Percentiles rank a stretch among this genome's conserved stretches.
Conservation (phyloP, 495 filamentous ascomycete genomes). For the Letharia lupina region DNA sequence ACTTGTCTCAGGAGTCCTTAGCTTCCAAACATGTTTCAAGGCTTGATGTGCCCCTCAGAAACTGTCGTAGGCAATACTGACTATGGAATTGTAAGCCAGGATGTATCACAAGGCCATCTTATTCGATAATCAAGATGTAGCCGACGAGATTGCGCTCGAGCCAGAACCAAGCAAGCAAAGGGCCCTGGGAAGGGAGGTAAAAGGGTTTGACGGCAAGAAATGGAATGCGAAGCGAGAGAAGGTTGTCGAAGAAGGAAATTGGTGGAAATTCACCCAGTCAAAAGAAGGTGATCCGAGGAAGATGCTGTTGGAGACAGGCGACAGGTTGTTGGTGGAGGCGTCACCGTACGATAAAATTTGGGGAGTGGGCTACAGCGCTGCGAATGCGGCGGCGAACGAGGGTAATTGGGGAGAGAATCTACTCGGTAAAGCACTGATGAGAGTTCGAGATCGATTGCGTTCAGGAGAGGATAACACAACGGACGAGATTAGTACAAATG, state of each 20-base stretch:
- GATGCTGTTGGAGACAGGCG: constrained; percentile 48
- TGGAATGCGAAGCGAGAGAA: constrained; percentile 46
- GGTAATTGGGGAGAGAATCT: constrained; percentile 58
- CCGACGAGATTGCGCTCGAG: constrained; percentile 37
- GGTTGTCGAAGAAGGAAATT: constrained; percentile 54
- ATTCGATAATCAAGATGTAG: constrained; percentile 38
- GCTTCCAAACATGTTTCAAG: background rate
- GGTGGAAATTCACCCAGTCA: constrained; percentile 47
- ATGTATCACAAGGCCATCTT: constrained; percentile 55
- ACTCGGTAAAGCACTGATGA: constrained; percentile 51
- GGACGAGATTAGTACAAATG: background rate
- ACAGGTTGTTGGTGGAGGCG: constrained; percentile 53
- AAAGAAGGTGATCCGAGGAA: constrained; percentile 32
- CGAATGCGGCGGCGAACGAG: constrained; percentile 40
- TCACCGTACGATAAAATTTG: constrained; percentile 54
- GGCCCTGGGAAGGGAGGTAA: constrained; percentile 49
- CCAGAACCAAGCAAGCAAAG: constrained; percentile 39
- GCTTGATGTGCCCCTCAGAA: background rate
- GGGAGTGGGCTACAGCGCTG: constrained; percentile 48
- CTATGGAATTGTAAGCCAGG: constrained; percentile 13
- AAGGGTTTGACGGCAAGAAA: constrained; percentile 41
- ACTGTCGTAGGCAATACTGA: background rate
- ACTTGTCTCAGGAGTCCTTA: background rate
- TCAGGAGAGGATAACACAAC: constrained; percentile 19
- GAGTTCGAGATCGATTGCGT: constrained; percentile 39